Evolutionary conservation across 305 asterid genomes (phyloP), one percentile per base, ranked within the genome.

Genomic region (Fraxinus ornus): DNA sequence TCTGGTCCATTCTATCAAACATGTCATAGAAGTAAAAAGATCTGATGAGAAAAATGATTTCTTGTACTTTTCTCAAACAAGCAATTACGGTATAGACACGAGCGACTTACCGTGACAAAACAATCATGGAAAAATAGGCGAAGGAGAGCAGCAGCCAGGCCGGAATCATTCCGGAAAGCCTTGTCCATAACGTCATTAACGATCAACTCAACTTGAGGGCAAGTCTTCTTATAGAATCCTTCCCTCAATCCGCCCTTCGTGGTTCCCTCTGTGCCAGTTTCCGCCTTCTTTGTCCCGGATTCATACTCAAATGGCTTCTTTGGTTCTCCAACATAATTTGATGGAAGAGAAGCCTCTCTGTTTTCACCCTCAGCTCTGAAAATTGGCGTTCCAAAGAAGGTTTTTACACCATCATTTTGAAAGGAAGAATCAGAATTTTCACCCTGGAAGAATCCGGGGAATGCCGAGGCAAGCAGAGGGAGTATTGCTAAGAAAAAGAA

Each of bases 91-190:
- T 39, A 7, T 0, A 8, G 10, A 39, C 13, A 39, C 1, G 10
- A 39, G 47, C 39, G 22, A 76, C 88, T 82, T 80, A 91, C 97
- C 80, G 84, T 78, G 88, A 91, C 93, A 13, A 88, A 85, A 83
- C 97, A 92, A 77, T 92, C 97, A 75, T 92, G 95, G 75, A 86
- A 86, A 57, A 87, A 89, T 44, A 92, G 89, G 82, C 97, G 94
- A 70, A 88, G 75, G 22, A 91, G 32, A 5, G 88, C 86, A 37
- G 97, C 89, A 73, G 94, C 93, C 35, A 84, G 66, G 36, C 86
- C 82, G 1, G 88, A 91, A 81, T 92, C 90, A 76, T 78, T 84
- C 1, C 8, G 32, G 21, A 90, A 89, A 44, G 86, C 84, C 78
- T 82, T 80, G n/a, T 55, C 57, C 80, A 88, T 75, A 33, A 83